Base-by-base conservation (phyloP, 23 red algal species). In the Gracilaria vermiculophylla region DNA sequence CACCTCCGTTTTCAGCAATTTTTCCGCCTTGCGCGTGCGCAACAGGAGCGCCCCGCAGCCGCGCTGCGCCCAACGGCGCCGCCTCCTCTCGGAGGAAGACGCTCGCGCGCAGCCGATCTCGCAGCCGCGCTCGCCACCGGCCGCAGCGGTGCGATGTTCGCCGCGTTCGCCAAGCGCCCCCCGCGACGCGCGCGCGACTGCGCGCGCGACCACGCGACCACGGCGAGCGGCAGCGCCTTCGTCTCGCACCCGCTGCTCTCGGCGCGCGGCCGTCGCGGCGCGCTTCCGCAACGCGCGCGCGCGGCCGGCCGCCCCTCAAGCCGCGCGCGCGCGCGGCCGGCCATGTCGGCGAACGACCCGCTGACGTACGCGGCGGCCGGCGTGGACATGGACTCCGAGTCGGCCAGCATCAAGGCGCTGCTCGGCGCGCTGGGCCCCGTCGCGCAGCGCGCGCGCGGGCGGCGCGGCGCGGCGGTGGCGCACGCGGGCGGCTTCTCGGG, bases 401-500 rank as follows among this genome's bases (percentile, higher is more conserved):
- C 81, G 8, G 62, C 77, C 34, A 74, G 79, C 36, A 85, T 98
- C 34, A 75, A 71, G 17, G 50, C 89, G 4, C 76, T 98, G 21
- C 36, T 98, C 24, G 34, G 28, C 34, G 31, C 77, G 1, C 83
- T 98, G 29, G 88, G 78, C 31, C 52, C 36, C 34, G 24, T 81
- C 6, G 80, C 90, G 0, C 71, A 78, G 49, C 86, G 95, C 52
- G 31, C 34, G 39, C 36, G 35, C 8, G 90, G 82, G 32, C 60
- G 76, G 16, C 53, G 29, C 39, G 95, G 90, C 24, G 92, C 91
- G 11, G 73, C 66, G 1, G 90, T 85, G 16, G 81, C 57, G 49
- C 76, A 94, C 16, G 47, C 71, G 14, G 90, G 84, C 0, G 86
- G 88, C 48, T 98, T 98, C 62, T 94, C 95, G 31, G 95, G 95